phyloP scores from a whole-genome alignment of 768 basidiomycete species.

The Suillus brevipes region DNA sequence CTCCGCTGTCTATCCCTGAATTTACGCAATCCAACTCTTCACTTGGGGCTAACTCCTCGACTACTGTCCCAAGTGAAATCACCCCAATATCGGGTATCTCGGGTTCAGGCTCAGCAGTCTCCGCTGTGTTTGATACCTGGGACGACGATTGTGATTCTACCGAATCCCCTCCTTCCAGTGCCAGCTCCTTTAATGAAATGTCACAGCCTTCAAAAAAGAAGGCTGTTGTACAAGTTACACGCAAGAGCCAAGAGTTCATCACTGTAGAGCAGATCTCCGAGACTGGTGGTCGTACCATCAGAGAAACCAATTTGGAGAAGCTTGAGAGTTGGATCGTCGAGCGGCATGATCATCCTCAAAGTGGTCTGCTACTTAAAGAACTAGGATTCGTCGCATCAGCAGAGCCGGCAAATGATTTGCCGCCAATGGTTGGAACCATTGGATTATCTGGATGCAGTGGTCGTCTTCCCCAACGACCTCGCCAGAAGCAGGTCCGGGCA shows the following conservation, averaged over 20 bases:
- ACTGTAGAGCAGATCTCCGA: not conserved
- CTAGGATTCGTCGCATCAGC: not conserved
- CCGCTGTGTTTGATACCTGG: conserved; percentile 1
- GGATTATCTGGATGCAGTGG: not conserved
- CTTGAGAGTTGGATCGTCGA: not conserved
- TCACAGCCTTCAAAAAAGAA: not conserved
- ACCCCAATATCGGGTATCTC: not conserved
- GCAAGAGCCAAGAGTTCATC: not conserved
- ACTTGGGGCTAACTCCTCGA: not conserved
- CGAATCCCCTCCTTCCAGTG: not conserved
- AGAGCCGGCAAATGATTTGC: not conserved
- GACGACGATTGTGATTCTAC: not conserved
- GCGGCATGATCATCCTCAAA: not conserved
- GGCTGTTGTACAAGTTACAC: not conserved
- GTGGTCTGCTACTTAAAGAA: not conserved
- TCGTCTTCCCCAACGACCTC: not conserved
- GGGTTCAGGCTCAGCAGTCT: not conserved
- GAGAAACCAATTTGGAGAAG: not conserved
- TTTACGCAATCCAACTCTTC: not conserved
- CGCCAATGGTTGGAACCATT: not conserved
- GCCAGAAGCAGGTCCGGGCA: not conserved
- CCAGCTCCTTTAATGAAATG: not conserved
- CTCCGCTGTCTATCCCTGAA: not conserved
- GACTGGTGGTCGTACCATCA: not conserved
- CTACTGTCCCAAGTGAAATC: too few species aligned